Percentiles rank a stretch among this genome's conserved stretches.
Evolutionary conservation across 192 early-diverging fungal genomes (phyloP).

Genomic region (Mortierella hygrophila): DNA sequence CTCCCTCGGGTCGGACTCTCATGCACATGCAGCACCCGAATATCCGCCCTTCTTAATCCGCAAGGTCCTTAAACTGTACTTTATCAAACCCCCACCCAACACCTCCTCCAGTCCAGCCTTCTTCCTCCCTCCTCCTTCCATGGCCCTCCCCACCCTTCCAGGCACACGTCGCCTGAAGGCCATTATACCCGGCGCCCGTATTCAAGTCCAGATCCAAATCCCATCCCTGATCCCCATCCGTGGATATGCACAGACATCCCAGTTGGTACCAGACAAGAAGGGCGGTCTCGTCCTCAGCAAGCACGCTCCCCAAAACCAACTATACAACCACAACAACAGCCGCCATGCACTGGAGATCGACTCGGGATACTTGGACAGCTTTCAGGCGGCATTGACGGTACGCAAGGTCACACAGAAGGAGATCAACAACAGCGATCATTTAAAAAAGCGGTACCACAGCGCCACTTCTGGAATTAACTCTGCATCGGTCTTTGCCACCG

Average conservation of each 20-base stretch:
- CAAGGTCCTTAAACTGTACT: conserved; percentile 49
- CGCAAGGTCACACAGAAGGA: conserved; percentile 44
- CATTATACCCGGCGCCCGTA: conserved; percentile 48
- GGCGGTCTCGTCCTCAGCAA: conserved; percentile 34
- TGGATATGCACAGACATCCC: conserved; percentile 43
- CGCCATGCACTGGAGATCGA: conserved; percentile 10
- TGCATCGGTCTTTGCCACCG: conserved; percentile 3
- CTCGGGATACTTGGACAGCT: conserved; percentile 29
- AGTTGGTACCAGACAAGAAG: conserved; percentile 34
- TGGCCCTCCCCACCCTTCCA: conserved; percentile 41
- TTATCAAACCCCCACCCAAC: conserved; percentile 42
- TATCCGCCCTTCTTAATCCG: conserved; percentile 37
- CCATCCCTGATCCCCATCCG: conserved; percentile 42
- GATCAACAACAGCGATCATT: background rate
- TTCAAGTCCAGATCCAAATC: conserved; percentile 51
- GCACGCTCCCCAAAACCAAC: conserved; percentile 6
- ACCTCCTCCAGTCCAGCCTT: conserved; percentile 18
- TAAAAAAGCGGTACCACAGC: conserved; percentile 25
- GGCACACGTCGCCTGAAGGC: conserved; percentile 45
- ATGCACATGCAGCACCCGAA: background rate
- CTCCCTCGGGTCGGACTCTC: background rate
- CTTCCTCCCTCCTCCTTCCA: conserved; percentile 42
- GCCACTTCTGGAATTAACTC: background rate
- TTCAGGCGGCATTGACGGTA: conserved; percentile 47
- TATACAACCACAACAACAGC: background rate